phyloP scores from a whole-genome alignment of 2,329 filamentous ascomycete genomes.

The Pseudocercospora cruenta region DNA sequence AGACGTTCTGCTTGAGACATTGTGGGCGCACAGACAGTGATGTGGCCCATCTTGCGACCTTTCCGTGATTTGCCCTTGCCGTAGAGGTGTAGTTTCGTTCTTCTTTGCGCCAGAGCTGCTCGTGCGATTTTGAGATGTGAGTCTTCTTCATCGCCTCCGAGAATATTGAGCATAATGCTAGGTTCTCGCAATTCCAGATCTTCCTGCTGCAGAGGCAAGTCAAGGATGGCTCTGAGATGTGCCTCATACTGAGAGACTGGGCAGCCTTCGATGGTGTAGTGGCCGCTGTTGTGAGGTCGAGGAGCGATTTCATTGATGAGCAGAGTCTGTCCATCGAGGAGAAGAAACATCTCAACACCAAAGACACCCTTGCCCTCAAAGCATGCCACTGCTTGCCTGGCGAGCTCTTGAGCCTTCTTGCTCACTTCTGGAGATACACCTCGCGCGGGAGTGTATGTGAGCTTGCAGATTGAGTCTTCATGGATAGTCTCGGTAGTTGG shows the following conservation, averaged over 20 bases:
- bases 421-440: slow-evolving; percentile 65
- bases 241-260: slow-evolving; percentile 89
- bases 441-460: slow-evolving; percentile 83
- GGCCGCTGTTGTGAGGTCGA: slow-evolving; percentile 85
- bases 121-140: slow-evolving; percentile 65
- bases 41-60: slow-evolving; percentile 91
- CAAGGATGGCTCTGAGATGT: slow-evolving; percentile 82
- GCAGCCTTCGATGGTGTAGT: slow-evolving; percentile 93
- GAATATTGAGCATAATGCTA: slow-evolving; percentile 79
- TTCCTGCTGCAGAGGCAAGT: slow-evolving; percentile 58
- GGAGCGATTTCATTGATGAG: slow-evolving; percentile 87
- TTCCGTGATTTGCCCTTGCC: slow-evolving; percentile 83
- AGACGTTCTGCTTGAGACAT: slow-evolving; percentile 70
- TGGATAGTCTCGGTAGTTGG: slow-evolving; percentile 94
- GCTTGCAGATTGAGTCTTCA: slow-evolving; percentile 92
- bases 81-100: slow-evolving; percentile 78
- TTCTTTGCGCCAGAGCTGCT: slow-evolving; percentile 59
- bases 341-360: slow-evolving; percentile 93
- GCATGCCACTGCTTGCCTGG: slow-evolving; percentile 74
- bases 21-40: slow-evolving; percentile 75
- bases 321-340: slow-evolving; percentile 66
- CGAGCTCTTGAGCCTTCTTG: slow-evolving; percentile 72
- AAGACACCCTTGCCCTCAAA: slow-evolving; percentile 92
- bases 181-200: slow-evolving; percentile 62
- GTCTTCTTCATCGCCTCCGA: slow-evolving; percentile 68